Evolutionary conservation across 225 moss, liverwort and hornwort species (phyloP).

Genomic region (Pseudoscleropodium purum): DNA sequence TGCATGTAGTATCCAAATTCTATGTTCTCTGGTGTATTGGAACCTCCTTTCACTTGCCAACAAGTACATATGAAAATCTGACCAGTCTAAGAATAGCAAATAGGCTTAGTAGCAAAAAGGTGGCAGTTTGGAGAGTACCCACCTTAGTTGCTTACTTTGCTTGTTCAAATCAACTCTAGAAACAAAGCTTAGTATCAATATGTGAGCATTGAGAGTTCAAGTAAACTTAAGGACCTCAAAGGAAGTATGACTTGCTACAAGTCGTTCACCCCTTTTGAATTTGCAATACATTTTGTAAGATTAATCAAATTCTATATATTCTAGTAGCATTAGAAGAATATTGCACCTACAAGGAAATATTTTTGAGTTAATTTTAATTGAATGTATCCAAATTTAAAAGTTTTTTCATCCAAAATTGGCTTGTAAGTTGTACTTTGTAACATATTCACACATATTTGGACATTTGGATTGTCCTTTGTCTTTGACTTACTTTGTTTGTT

Average conservation of each 20-base stretch:
- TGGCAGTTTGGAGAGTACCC: too few species aligned
- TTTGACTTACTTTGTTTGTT: not conserved
- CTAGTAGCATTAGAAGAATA: too few species aligned
- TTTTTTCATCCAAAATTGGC: not conserved
- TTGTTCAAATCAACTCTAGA: not conserved
- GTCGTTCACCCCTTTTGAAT: not conserved
- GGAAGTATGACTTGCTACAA: not conserved
- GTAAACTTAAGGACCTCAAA: not conserved
- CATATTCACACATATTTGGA: too few species aligned
- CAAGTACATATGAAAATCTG: too few species aligned
- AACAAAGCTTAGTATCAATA: not conserved
- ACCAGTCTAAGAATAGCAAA: too few species aligned
- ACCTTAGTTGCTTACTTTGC: too few species aligned
- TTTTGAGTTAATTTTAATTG: not conserved
- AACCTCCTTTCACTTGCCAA: too few species aligned
- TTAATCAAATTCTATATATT: not conserved
- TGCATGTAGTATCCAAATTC: too few species aligned
- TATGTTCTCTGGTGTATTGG: too few species aligned
- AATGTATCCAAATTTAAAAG: not conserved
- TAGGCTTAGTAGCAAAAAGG: too few species aligned
- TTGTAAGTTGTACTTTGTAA: too few species aligned
- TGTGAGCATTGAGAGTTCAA: not conserved
- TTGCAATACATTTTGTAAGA: not conserved
- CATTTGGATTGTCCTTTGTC: too few species aligned
- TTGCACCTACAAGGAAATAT: fast-evolving